Conservation (phyloP, 208 protist species). For the Entamoeba dispar region DNA sequence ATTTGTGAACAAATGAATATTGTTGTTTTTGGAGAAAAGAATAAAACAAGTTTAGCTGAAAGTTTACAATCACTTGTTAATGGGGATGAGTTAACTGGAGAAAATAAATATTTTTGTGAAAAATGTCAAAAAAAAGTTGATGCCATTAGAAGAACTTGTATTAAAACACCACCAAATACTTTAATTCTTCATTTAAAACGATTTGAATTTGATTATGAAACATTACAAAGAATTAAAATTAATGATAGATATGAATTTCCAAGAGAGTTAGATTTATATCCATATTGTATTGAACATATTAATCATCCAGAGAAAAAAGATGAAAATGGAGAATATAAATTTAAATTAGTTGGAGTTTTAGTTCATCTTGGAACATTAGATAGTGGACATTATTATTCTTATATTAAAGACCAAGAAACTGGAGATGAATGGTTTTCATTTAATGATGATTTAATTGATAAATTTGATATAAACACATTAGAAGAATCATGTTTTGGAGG, state of each 20-base stretch:
- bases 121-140: neutral
- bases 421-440: neutral
- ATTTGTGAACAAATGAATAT: neutral
- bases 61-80: neutral
- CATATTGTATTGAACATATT: neutral
- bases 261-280: neutral
- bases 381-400: constrained; percentile 1
- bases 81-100: neutral
- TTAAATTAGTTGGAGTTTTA: constrained; percentile 3
- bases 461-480: neutral
- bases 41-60: neutral
- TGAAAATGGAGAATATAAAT: neutral
- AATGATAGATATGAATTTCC: constrained; percentile 10
- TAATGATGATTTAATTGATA: neutral
- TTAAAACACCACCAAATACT: constrained; percentile 3
- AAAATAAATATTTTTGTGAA: constrained; percentile 10
- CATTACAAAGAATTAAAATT: neutral
- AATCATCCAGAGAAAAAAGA: neutral
- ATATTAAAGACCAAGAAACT: neutral
- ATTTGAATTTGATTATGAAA: constrained; percentile 14
- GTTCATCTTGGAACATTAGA: neutral
- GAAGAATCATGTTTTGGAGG: neutral
- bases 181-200: constrained; percentile 1
- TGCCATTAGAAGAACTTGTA: neutral
- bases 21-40: neutral